These are phyloP conservation scores for Xanthoparmelia taractica DNA, from an alignment of 495 filamentous ascomycete genomes.

Conservation along the genomic window DNA sequence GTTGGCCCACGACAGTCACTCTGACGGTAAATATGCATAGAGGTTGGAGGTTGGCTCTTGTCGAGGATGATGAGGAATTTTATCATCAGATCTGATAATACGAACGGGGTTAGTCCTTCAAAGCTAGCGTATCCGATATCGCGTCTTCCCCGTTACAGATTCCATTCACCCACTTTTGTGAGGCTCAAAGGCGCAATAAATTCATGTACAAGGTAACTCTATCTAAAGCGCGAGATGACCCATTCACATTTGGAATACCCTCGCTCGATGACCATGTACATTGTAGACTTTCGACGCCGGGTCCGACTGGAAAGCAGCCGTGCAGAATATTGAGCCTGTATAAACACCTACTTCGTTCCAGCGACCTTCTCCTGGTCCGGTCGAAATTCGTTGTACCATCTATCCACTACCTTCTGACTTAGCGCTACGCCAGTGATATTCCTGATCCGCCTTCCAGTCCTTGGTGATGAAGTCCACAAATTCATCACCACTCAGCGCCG, in stretches of 20 bases:
- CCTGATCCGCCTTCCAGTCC: slow-evolving; percentile 35
- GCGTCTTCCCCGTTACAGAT: too few relatives aligned
- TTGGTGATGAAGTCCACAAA: slow-evolving; percentile 37
- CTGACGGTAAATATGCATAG: background rate
- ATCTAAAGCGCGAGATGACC: background rate
- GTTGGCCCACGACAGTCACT: background rate
- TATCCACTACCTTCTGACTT: slow-evolving; percentile 29
- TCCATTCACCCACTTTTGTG: too few relatives aligned
- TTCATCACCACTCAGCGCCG: slow-evolving; percentile 36
- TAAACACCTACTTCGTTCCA: slow-evolving; percentile 10
- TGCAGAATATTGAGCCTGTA: background rate
- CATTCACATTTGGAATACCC: too few relatives aligned
- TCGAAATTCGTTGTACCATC: slow-evolving; percentile 36
- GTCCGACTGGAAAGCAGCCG: background rate
- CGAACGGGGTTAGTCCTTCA: background rate
- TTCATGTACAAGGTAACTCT: background rate
- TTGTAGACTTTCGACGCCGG: background rate
- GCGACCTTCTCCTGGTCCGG: slow-evolving; percentile 23
- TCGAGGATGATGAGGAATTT: too few relatives aligned
- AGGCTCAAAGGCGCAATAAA: too few relatives aligned
- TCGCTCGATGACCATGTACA: background rate
- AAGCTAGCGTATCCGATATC: too few relatives aligned
- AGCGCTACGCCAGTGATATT: slow-evolving; percentile 35
- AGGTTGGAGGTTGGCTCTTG: background rate
- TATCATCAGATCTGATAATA: slow-evolving; percentile 2